These are phyloP conservation scores for Dryas drummondii DNA, from an alignment of 306 rosid species.

Conservation along the genomic window DNA sequence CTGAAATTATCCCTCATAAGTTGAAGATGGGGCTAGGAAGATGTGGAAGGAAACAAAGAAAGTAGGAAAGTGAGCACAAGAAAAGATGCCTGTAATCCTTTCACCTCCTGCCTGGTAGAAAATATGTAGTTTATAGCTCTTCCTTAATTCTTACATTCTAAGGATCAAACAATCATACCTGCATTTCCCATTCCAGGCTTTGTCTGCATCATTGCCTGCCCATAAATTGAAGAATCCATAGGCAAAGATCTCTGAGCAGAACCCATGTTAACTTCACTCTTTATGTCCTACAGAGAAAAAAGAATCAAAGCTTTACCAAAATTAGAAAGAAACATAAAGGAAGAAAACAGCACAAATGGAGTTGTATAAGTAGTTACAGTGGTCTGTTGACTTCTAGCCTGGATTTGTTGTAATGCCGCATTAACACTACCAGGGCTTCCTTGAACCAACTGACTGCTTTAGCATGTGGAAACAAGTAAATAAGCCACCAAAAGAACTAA, in stretches of 20 bases:
- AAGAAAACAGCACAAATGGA: slow-evolving; percentile 8
- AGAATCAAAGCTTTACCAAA: slow-evolving; percentile 20
- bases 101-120: not conserved
- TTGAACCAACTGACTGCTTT: slow-evolving; percentile 80
- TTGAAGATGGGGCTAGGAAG: not conserved
- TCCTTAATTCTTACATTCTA: not conserved
- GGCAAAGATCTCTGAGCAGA: slow-evolving; percentile 76
- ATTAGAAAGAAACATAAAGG: slow-evolving; percentile 12
- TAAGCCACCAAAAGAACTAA: slow-evolving; percentile 18
- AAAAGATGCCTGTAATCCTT: not conserved
- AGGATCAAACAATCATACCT: slow-evolving; percentile 40
- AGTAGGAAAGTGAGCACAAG: not conserved
- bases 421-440: slow-evolving; percentile 75
- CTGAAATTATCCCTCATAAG: not conserved
- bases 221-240: slow-evolving; percentile 80
- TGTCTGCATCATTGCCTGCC: slow-evolving; percentile 78
- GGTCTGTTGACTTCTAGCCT: slow-evolving; percentile 69
- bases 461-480: slow-evolving; percentile 26
- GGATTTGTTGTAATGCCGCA: slow-evolving; percentile 89
- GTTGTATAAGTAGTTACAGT: slow-evolving; percentile 43
- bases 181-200: slow-evolving; percentile 77
- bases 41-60: not conserved
- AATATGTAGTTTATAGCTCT: not conserved
- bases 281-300: slow-evolving; percentile 50
- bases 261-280: slow-evolving; percentile 70